These are phyloP conservation scores for Apiospora saccharicola DNA, from an alignment of 2,329 filamentous ascomycete genomes.

Conservation along the genomic window DNA sequence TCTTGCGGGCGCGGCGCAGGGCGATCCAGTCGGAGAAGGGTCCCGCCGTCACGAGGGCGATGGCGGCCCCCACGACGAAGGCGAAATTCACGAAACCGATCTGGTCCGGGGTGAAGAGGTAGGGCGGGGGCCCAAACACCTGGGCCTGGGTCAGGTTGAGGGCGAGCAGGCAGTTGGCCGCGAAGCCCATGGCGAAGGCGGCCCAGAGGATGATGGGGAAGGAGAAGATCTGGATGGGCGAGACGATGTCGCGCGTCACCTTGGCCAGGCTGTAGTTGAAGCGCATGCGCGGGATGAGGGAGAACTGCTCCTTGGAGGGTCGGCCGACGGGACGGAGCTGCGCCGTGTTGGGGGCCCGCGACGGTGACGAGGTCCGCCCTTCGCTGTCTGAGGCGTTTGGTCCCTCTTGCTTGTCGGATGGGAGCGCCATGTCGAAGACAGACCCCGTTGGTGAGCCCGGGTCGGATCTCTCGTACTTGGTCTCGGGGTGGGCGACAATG, in stretches of 20 bases:
- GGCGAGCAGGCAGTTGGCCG: conserved; percentile 49
- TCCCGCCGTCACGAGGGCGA: conserved; percentile 49
- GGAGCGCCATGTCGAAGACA: conserved; percentile 2
- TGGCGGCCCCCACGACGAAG: conserved; percentile 48
- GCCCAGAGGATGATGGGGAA: conserved; percentile 43
- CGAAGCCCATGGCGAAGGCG: conserved; percentile 39
- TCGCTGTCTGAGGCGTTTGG: background rate
- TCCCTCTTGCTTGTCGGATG: background rate
- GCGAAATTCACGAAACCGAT: conserved; percentile 59
- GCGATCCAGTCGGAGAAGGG: conserved; percentile 53
- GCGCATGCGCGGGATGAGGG: conserved; percentile 34
- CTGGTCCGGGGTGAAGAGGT: conserved; percentile 50
- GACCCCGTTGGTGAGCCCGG: conserved; percentile 26
- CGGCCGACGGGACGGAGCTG: conserved; percentile 16
- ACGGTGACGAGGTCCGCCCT: background rate
- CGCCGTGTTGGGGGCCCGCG: background rate
- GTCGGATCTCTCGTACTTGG: conserved; percentile 43
- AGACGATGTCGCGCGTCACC: conserved; percentile 38
- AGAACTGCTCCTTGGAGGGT: conserved; percentile 38
- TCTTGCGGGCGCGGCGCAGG: conserved; percentile 45
- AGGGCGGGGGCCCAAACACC: conserved; percentile 53
- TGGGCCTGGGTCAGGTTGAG: conserved; percentile 60
- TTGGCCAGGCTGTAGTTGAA: conserved; percentile 33
- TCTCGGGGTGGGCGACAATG: conserved; percentile 39
- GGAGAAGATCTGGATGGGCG: conserved; percentile 38